These are phyloP conservation scores for Populus davidiana DNA, from an alignment of 345 rosid species.

Conservation along the genomic window DNA sequence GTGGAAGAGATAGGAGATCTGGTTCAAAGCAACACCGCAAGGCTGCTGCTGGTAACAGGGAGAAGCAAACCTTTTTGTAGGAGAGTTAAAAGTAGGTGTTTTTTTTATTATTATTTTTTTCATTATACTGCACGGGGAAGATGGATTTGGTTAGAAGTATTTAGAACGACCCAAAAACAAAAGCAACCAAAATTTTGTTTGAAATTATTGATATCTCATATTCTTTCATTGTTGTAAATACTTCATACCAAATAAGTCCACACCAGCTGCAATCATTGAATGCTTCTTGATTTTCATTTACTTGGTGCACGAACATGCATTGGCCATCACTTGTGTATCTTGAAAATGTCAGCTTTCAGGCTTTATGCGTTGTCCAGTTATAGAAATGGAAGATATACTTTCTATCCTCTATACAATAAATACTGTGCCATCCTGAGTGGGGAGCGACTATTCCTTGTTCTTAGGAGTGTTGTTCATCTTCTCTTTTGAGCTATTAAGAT, in stretches of 20 bases:
- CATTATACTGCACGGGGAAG: neutral
- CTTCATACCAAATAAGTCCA: slow-evolving; percentile 11
- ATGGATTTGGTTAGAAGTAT: neutral
- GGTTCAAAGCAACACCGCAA: slow-evolving; percentile 62
- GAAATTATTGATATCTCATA: slow-evolving; percentile 17
- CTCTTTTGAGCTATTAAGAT: neutral
- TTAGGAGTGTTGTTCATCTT: neutral
- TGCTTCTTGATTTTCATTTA: neutral
- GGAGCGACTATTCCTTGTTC: neutral
- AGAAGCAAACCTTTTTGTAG: slow-evolving; percentile 20
- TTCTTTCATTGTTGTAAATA: slow-evolving; percentile 33
- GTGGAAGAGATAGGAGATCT: slow-evolving; percentile 42
- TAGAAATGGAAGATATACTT: neutral
- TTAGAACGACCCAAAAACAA: neutral
- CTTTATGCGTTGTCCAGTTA: neutral
- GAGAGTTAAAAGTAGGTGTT: slow-evolving; percentile 3
- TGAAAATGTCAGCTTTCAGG: neutral
- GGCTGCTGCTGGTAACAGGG: slow-evolving; percentile 43
- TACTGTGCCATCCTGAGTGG: neutral
- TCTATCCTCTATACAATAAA: neutral
- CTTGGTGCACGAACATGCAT: neutral
- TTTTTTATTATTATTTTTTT: neutral
- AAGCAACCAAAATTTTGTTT: slow-evolving; percentile 8
- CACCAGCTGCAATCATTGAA: slow-evolving; percentile 6
- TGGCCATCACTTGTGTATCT: neutral